Conservation (phyloP, 2,329 filamentous ascomycete species). For the Zelopaecilomyces penicillatus region DNA sequence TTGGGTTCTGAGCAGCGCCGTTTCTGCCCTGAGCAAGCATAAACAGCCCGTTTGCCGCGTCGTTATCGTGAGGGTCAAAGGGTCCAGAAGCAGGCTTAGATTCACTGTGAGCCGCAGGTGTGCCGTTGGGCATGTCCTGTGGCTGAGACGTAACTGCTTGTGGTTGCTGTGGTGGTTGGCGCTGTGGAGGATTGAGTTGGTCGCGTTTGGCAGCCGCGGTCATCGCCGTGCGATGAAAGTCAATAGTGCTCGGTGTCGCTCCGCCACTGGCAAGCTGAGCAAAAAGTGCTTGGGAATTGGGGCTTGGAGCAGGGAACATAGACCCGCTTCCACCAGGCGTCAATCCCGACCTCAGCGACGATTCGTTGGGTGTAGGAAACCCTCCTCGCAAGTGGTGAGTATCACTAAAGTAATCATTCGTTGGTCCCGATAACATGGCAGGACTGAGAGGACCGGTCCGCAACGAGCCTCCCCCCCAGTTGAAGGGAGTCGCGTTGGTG, state of each 20-base stretch:
- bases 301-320: slow-evolving; percentile 91
- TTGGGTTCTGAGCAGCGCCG: slow-evolving; percentile 40
- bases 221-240: slow-evolving; percentile 90
- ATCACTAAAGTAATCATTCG: slow-evolving; percentile 81
- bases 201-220: slow-evolving; percentile 62
- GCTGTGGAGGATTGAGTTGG: slow-evolving; percentile 28
- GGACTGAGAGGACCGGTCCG: slow-evolving; percentile 90
- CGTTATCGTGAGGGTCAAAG: slow-evolving; percentile 85
- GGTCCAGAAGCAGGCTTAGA: slow-evolving; percentile 49
- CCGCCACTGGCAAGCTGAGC: slow-evolving; percentile 70
- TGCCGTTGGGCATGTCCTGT: slow-evolving; percentile 39
- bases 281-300: slow-evolving; percentile 76
- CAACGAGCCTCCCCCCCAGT: slow-evolving; percentile 76
- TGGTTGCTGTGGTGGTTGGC: slow-evolving; percentile 13
- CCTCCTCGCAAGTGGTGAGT: slow-evolving; percentile 69
- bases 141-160: slow-evolving; percentile 42
- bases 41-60: slow-evolving; percentile 89
- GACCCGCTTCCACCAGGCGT: slow-evolving; percentile 92
- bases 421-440: slow-evolving; percentile 87
- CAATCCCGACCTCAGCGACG: slow-evolving; percentile 79
- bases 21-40: slow-evolving; percentile 70
- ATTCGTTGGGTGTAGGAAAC: slow-evolving; percentile 95
- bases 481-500: slow-evolving; percentile 62
- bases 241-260: slow-evolving; percentile 80
- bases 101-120: slow-evolving; percentile 36